phyloP scores from a whole-genome alignment of 768 basidiomycete species.

The Astraeus odoratus region DNA sequence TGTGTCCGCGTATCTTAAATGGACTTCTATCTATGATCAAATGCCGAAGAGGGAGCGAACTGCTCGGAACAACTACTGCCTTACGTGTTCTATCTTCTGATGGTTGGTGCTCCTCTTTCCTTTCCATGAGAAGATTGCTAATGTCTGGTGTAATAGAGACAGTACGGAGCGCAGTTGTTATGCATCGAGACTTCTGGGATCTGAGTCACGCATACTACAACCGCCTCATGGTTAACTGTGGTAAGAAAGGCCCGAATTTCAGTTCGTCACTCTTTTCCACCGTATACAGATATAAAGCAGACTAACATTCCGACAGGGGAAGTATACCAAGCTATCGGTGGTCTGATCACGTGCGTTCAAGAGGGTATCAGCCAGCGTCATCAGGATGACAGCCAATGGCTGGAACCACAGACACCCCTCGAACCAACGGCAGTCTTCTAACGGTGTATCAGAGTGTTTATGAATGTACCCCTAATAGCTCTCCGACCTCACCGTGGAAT shows the following conservation, averaged over 20 bases:
- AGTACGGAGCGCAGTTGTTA: slow-evolving; percentile 12
- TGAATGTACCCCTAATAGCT: no score
- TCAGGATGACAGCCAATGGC: slow-evolving; percentile 7
- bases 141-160: slow-evolving; percentile 6
- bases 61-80: slow-evolving; percentile 10
- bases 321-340: slow-evolving; percentile 16
- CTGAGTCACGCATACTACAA: slow-evolving; percentile 17
- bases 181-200: slow-evolving; percentile 10
- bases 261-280: slow-evolving; percentile 6
- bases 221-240: slow-evolving; percentile 10
- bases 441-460: no score
- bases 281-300: not conserved
- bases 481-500: no score
- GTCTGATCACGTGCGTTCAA: slow-evolving; percentile 18
- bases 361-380: not conserved
- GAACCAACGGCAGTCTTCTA: no score
- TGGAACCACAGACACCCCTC: slow-evolving; percentile 8
- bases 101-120: slow-evolving; percentile 8
- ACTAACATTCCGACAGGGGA: slow-evolving; percentile 9
- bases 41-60: slow-evolving; percentile 11
- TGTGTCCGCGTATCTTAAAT: slow-evolving; percentile 7
- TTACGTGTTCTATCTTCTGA: slow-evolving; percentile 9
- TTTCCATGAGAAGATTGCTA: no score
- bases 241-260: slow-evolving; percentile 8
- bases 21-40: slow-evolving; percentile 12